Evolutionary conservation across 306 rosid species (phyloP).

Genomic region (Oemleria cerasiformis): DNA sequence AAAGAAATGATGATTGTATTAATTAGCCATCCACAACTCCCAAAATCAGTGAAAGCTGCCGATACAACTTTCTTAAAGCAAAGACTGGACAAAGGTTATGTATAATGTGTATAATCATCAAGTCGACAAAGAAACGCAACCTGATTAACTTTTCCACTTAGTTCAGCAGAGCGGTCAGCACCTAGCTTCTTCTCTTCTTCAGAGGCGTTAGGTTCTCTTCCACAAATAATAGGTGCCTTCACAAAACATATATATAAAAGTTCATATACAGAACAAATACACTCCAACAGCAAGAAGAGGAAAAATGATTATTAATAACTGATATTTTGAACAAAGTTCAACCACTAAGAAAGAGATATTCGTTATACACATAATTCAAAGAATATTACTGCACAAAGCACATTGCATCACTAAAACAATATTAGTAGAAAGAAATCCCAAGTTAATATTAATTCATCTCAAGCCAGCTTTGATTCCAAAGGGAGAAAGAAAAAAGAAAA

Average conservation of each 20-base stretch:
- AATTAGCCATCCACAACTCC: not conserved
- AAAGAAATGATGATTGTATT: not conserved
- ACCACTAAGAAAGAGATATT: slow-evolving; percentile 9
- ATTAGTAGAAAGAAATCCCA: not conserved
- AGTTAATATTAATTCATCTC: not conserved
- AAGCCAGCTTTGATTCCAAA: not conserved
- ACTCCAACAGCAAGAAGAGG: not conserved
- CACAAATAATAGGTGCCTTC: slow-evolving; percentile 86
- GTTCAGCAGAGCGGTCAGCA: slow-evolving; percentile 71
- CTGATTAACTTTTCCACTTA: slow-evolving; percentile 85
- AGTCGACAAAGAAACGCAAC: slow-evolving; percentile 33
- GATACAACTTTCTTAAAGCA: slow-evolving; percentile 16
- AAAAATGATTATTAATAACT: not conserved
- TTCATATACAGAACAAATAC: no score
- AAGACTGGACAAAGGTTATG: not conserved
- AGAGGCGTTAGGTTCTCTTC: slow-evolving; percentile 88
- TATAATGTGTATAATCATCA: not conserved
- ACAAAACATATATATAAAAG: slow-evolving; percentile 26
- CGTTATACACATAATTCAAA: slow-evolving; percentile 18
- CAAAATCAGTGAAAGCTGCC: slow-evolving; percentile 23
- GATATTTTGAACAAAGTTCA: not conserved
- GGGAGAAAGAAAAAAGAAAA: not conserved
- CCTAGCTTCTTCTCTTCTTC: slow-evolving; percentile 84
- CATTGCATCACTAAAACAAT: not conserved
- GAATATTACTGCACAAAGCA: not conserved